Evolutionary conservation across 2,329 filamentous ascomycete genomes (phyloP), one percentile per base, ranked within the genome.

Genomic region (Aspergillus felis): DNA sequence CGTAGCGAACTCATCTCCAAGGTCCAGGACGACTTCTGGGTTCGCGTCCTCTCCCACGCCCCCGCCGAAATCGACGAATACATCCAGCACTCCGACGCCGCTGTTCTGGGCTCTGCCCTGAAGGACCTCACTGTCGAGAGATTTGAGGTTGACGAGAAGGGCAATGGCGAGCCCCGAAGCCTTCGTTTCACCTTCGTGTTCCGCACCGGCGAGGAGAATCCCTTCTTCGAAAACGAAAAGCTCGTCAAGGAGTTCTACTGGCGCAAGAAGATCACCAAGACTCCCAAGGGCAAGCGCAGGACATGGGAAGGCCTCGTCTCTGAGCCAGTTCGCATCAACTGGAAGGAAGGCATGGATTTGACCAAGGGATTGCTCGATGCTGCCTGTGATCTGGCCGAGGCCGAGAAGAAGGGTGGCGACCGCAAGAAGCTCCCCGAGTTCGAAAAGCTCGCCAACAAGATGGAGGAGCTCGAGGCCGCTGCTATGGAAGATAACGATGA

Each of bases 221-320:
- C 91, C 51, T 87, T 87, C 79, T 96, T 97, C 68, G 83, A 87
- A 71, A 83, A 96, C 78, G 81, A 78, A 55, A 83, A 87, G 54
- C 78, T 97, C 51, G 89, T 93, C 78, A 97, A 97, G 87, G 90
- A 89, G 71, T 96, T 97, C 78, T 93, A 88, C 84, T 91, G 88
- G 82, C 87, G 92, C 64, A 83, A 83, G 72, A 80, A 74, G 57
- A 61, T 74, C 50, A 60, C 83, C 59, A 83, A 81, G 57, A 70
- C 66, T 22, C 53, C 68, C 32, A 68, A 63, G 51, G 76, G 70
- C 46, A 73, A 68, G 65, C 68, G 71, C 83, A 87, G 70, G 82
- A 84, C 68, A 60, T 92, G 85, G 85, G 80, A 83, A 38, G 90
- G 90, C 38, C 82, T 96, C 35, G 91, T 97, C 57, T 92, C 88